Evolutionary conservation across 352 stramenopile species (phyloP), one percentile per base, ranked within the genome.

Genomic region (Elongisporangium undulatum): DNA sequence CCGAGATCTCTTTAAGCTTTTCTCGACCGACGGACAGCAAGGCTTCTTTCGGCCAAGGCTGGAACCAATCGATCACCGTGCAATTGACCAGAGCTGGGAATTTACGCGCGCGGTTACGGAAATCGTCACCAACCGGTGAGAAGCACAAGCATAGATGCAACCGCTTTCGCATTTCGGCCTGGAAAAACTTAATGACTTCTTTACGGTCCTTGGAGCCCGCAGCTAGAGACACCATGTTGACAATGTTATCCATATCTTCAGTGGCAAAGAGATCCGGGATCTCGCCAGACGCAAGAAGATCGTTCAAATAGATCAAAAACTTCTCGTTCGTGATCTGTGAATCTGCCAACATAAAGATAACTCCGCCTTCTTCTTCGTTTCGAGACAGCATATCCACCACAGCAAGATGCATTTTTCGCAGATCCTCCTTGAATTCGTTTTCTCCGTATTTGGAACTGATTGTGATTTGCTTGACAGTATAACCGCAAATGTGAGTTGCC

Each of bases 301-400:
- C 94, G 69, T 98, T 98, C 38, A 99, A 69, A 62, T 97, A 98
- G 55, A 99, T 97, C 16, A 99, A 72, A 71, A 98, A 98, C 41
- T 97, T 91, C 63, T 99, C 94, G 72, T 99, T 98, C 12, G 92
- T 97, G 67, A 99, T 98, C 67, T 98, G 92, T 4, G 83, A 96
- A 64, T 99, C 95, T 1, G 91, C 98, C 9, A 99, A 74, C 65
- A 99, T 89, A 64, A 98, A 98, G 49, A 98, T 91, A 34, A 98
- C 75, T 4, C 90, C 92, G 38, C 81, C 82, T 45, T 92, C 83
- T 49, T 93, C 84, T 81, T 95, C 84, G 22, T 82, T 85, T 22
- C 85, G 79, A 23, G 82, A 90, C 5, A 90, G 61, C 80, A 98
- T 94, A 34, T 98, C 92, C 41, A 97, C 96, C 24, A 98, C 73